These are phyloP conservation scores for Solanum paucissectum DNA, from an alignment of 257 asterid genomes.

Conservation along the genomic window DNA sequence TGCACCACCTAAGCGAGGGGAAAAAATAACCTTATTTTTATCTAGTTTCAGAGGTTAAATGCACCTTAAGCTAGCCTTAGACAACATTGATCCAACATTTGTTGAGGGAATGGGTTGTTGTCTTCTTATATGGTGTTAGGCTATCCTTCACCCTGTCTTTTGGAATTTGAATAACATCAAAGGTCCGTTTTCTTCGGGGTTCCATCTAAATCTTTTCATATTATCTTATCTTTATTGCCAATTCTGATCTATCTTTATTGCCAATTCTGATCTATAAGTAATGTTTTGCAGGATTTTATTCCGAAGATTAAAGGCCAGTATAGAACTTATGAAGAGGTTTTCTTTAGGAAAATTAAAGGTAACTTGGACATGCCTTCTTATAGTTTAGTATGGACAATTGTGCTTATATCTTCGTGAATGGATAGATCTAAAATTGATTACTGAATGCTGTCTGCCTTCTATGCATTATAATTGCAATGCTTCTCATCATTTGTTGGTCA, in stretches of 20 bases:
- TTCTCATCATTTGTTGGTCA: neutral
- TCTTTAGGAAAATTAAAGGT: conserved; percentile 65
- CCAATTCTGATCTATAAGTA: neutral
- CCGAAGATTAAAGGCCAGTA: conserved; percentile 58
- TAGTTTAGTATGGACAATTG: neutral
- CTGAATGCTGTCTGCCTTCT: neutral
- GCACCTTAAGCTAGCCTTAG: neutral
- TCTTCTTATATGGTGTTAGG: neutral
- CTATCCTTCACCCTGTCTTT: neutral
- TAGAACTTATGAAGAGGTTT: conserved; percentile 60
- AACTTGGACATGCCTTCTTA: neutral
- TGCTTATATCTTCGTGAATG: neutral
- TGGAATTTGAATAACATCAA: neutral
- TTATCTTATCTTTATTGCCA: neutral
- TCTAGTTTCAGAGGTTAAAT: neutral
- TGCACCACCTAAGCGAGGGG: neutral
- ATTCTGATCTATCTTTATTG: neutral
- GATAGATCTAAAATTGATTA: neutral
- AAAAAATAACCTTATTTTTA: neutral
- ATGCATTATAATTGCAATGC: neutral
- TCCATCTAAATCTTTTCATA: neutral
- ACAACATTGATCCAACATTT: neutral
- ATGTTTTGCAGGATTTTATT: conserved; percentile 45
- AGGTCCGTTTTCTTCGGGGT: neutral
- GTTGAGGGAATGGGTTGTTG: neutral